Evolutionary conservation across 1,139 yeast genomes (phyloP), one percentile per base, ranked within the genome.

Genomic region (Candida sp.): DNA sequence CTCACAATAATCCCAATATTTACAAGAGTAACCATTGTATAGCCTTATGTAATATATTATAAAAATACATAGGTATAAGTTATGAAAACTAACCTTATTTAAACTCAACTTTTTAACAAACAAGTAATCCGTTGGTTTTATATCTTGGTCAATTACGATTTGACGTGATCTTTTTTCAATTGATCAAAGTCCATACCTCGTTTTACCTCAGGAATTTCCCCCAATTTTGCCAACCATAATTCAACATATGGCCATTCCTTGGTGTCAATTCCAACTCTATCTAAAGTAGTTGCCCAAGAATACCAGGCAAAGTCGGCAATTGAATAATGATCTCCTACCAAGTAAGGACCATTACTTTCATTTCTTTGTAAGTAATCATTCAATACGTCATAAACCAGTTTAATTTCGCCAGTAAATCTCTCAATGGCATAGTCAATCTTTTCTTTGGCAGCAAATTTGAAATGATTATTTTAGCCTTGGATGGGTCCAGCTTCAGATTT

Each of bases 291-390:
- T n/a, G 37, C 36, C 33, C 30, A 41, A 4, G 29, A 27, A 23
- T 32, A 30, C 5, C 12, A 8, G 4, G 43, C 33, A 21, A 38
- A 8, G 29, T 43, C 45, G 32, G 38, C 44, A 19, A 36, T 21
- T 9, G 38, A 41, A 15, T 41, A 37, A 8, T 36, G 33, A 8
- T 43, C 37, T 8, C 45, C 45, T 4, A 43, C 42, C 15, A 36
- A 36, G 21, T 36, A 43, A n/a, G 22, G 22, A 5, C 45, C 45
- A 22, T 33, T 37, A 36, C 29, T 37, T 33, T 41, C 35, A 12
- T 38, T 38, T 7, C 25, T 12, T 22, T 27, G 12, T 11, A 41
- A 22, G 30, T 19, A 22, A 8, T 9, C 21, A 19, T 43, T 43
- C 23, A 27, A 43, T 3, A 43, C 43, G 4, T 9, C 15, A 22